Conservation (phyloP, 1,284 basidiomycete species). For the Prillingera fragicola region DNA sequence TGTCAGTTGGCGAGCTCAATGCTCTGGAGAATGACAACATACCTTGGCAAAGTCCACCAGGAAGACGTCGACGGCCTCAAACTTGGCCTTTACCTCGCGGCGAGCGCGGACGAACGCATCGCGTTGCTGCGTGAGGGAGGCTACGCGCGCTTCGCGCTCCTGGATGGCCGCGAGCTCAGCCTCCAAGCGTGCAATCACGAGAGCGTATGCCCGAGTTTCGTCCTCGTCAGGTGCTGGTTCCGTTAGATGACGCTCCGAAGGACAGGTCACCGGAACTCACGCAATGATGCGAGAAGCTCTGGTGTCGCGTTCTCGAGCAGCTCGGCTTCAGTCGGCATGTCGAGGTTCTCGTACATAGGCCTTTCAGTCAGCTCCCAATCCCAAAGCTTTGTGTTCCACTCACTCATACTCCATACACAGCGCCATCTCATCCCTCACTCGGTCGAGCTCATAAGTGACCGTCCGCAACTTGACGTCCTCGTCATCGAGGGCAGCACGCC, state of each 20-base stretch:
- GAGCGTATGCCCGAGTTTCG: conserved; percentile 28
- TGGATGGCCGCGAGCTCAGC: conserved; percentile 35
- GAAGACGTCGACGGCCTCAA: conserved; percentile 33
- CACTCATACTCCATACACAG: conserved; percentile 38
- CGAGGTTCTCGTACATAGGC: conserved; percentile 29
- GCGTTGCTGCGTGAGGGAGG: conserved; percentile 32
- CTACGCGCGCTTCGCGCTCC: conserved; percentile 27
- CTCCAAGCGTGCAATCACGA: conserved; percentile 34
- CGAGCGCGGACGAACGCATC: conserved; percentile 32
- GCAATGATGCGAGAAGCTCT: conserved; percentile 20
- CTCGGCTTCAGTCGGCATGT: conserved; percentile 21
- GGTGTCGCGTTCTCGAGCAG: conserved; percentile 19
- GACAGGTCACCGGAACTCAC: conserved; percentile 18
- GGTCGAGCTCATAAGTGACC: conserved; percentile 38
- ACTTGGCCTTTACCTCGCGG: conserved; percentile 38
- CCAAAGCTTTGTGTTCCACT: conserved; percentile 8
- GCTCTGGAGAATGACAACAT: not conserved
- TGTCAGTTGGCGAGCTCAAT: conserved; percentile 1
- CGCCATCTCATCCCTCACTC: conserved; percentile 37
- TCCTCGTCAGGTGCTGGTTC: conserved; percentile 18
- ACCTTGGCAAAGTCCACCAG: conserved; percentile 36
- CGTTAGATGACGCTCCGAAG: not conserved
- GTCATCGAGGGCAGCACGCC: conserved; percentile 28
- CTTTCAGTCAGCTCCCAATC: conserved; percentile 14
- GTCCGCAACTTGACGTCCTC: conserved; percentile 33